Evolutionary conservation across 768 basidiomycete species (phyloP).

Genomic region (Rossbeevera mucosa): DNA sequence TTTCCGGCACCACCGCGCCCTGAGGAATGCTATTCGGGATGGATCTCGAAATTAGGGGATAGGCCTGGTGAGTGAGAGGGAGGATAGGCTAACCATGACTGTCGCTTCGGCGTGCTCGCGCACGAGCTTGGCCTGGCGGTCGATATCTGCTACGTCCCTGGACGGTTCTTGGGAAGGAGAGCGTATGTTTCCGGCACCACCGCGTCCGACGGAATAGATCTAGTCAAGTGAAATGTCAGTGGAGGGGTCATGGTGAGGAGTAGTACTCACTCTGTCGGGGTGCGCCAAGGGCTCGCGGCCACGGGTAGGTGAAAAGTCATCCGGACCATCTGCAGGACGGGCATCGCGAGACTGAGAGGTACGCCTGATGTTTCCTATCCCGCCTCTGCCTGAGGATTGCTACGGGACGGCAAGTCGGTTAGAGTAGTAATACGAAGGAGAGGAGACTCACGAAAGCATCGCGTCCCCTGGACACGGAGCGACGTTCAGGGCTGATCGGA

Average conservation of each 20-base stretch:
- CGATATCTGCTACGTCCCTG: slow-evolving; percentile 24
- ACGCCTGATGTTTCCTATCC: slow-evolving; percentile 60
- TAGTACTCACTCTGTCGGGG: slow-evolving; percentile 33
- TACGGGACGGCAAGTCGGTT: slow-evolving; percentile 14
- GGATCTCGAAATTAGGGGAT: background rate
- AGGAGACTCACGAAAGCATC: slow-evolving; percentile 48
- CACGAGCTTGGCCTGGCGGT: slow-evolving; percentile 20
- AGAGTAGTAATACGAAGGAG: background rate
- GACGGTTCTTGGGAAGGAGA: slow-evolving; percentile 60
- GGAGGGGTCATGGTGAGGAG: background rate
- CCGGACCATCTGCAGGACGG: slow-evolving; percentile 41
- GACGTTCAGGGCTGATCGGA: slow-evolving; percentile 26
- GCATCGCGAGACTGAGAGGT: slow-evolving; percentile 43
- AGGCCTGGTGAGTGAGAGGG: background rate
- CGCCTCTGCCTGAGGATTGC: slow-evolving; percentile 64
- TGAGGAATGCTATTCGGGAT: slow-evolving; percentile 43
- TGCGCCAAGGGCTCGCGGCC: slow-evolving; percentile 54
- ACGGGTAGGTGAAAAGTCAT: slow-evolving; percentile 50
- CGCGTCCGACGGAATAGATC: slow-evolving; percentile 62
- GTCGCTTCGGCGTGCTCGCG: slow-evolving; percentile 28
- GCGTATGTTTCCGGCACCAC: slow-evolving; percentile 82
- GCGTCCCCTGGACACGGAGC: slow-evolving; percentile 56
- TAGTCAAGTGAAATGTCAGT: background rate
- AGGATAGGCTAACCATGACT: slow-evolving; percentile 32
- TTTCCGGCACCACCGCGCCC: slow-evolving; percentile 69